Evolutionary conservation across 495 filamentous ascomycete species (phyloP).

Genomic region (Aspergillus heteromorphus): DNA sequence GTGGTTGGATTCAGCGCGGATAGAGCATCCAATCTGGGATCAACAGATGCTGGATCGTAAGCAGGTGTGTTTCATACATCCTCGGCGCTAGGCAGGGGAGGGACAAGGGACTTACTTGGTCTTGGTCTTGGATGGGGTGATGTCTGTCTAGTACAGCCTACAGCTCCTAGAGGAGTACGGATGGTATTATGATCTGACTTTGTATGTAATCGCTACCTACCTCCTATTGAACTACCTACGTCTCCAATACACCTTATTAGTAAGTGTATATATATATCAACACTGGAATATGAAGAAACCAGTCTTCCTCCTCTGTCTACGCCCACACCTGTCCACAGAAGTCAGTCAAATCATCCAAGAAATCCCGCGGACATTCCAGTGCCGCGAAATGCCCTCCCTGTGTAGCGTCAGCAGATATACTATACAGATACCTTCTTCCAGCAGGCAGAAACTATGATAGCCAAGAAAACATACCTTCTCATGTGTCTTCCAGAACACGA

Average conservation of each 20-base stretch:
- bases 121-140: no score
- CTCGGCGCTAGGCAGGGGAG: neutral
- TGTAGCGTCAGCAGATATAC: neutral
- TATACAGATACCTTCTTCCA: no score
- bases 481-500: constrained; percentile 38
- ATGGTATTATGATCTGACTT: no score
- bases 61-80: neutral
- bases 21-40: neutral
- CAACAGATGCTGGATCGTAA: no score
- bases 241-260: no score
- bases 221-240: no score
- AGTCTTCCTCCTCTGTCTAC: neutral
- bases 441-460: neutral
- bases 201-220: no score
- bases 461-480: constrained; percentile 14
- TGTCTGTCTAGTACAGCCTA: no score
- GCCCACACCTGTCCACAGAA: constrained; percentile 47
- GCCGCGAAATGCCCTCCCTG: constrained; percentile 37
- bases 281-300: neutral
- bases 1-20: neutral
- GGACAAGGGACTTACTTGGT: no score
- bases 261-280: no score
- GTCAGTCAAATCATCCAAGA: constrained; percentile 53
- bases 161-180: no score
- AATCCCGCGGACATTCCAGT: constrained; percentile 14